Percentiles rank a stretch among this genome's conserved stretches.
Evolutionary conservation across 495 filamentous ascomycete genomes (phyloP).

Genomic region (Opeltia flavorubescens): DNA sequence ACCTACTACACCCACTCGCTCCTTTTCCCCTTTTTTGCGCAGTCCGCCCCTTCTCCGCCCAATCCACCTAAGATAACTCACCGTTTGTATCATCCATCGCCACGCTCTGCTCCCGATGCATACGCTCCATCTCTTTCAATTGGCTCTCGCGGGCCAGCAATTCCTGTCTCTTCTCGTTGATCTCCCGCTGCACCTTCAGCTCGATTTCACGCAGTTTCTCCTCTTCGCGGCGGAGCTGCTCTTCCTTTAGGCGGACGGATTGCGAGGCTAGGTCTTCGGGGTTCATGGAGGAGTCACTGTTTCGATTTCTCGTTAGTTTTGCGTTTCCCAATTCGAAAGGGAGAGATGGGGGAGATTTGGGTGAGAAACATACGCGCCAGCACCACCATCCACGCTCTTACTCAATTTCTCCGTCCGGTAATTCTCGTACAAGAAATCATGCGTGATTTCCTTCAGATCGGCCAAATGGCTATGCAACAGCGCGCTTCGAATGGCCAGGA

Average conservation of each 20-base stretch:
- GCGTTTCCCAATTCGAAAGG: neutral
- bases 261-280: slow-evolving; percentile 93
- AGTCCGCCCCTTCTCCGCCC: no score
- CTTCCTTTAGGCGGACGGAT: slow-evolving; percentile 96
- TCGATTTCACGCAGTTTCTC: slow-evolving; percentile 99
- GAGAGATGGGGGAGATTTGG: neutral
- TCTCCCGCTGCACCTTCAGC: slow-evolving; percentile 97
- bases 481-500: slow-evolving; percentile 91
- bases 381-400: slow-evolving; percentile 93
- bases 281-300: slow-evolving; percentile 71
- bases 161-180: slow-evolving; percentile 99
- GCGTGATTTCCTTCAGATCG: slow-evolving; percentile 97
- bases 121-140: slow-evolving; percentile 85
- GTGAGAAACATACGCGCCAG: slow-evolving; percentile 59
- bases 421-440: slow-evolving; percentile 99
- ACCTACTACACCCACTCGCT: no score
- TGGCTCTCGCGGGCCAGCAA: slow-evolving; percentile 94
- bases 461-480: slow-evolving; percentile 94
- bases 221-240: slow-evolving; percentile 95
- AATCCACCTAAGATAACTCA: slow-evolving; percentile 17
- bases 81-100: slow-evolving; percentile 32
- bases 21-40: no score
- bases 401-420: slow-evolving; percentile 99
- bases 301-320: slow-evolving; percentile 11
- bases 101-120: slow-evolving; percentile 53